A percentile compares a stretch with the other conserved stretches of the same genome.
phyloP scores from a whole-genome alignment of 768 basidiomycete species.

The Suillus placidus region DNA sequence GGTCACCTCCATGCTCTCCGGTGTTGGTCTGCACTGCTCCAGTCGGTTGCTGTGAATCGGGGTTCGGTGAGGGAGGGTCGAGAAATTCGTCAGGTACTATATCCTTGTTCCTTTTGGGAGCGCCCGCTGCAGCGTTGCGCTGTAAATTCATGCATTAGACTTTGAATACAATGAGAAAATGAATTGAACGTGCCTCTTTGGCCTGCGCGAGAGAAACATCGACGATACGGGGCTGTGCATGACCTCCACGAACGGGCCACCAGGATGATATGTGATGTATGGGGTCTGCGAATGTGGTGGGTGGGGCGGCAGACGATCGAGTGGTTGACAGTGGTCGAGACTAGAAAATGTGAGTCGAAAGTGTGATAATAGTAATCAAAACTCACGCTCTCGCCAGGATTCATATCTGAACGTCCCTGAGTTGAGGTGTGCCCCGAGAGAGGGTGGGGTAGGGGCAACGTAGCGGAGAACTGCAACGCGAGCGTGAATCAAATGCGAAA shows the following conservation, averaged over 20 bases:
- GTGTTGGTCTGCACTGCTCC: background rate
- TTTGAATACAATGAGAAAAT: background rate
- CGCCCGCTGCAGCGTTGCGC: background rate
- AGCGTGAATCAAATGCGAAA: no score
- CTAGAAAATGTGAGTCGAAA: no score
- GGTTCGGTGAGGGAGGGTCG: background rate
- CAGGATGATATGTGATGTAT: background rate
- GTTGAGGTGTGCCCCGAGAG: background rate
- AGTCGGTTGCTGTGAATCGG: background rate
- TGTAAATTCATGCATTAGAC: background rate
- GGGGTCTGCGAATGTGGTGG: no score
- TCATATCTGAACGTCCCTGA: background rate
- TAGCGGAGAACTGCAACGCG: no score
- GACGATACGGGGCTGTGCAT: background rate
- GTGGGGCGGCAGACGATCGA: no score
- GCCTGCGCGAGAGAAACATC: background rate
- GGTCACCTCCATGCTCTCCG: no score
- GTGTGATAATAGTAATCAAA: no score
- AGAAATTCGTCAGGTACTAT: background rate
- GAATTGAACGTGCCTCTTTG: background rate
- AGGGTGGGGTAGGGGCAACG: no score
- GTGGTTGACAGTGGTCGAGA: background rate
- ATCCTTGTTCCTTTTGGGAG: background rate
- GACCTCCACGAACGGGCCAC: background rate
- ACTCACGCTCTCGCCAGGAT: background rate